A percentile compares a stretch with the other conserved stretches of the same genome.
phyloP scores from a whole-genome alignment of 345 rosid genomes.

The Ailanthus altissimus region DNA sequence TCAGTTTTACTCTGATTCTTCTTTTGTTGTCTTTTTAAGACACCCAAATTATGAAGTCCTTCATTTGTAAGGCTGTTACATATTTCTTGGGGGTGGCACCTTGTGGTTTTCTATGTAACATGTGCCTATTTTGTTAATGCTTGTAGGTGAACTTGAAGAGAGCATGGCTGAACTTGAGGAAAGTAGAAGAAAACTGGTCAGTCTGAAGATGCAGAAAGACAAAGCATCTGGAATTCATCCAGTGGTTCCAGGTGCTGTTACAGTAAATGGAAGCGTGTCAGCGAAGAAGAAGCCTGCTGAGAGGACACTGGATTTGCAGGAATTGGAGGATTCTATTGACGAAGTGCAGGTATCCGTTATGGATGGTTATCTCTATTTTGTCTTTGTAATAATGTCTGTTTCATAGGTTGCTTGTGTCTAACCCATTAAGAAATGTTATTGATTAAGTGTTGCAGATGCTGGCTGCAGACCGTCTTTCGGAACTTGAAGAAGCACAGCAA shows the following conservation, averaged over 20 bases:
- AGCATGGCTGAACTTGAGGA: conserved; percentile 83
- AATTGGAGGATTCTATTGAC: conserved; percentile 75
- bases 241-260: conserved; percentile 50
- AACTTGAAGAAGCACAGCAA: conserved; percentile 75
- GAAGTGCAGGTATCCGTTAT: conserved; percentile 62
- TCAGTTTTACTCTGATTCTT: not conserved
- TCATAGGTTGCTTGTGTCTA: conserved; percentile 7
- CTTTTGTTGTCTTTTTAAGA: not conserved
- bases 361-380: conserved; percentile 4
- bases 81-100: conserved; percentile 3
- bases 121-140: conserved; percentile 23
- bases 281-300: conserved; percentile 83
- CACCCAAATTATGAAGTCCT: not conserved
- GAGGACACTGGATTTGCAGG: conserved; percentile 60
- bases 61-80: not conserved
- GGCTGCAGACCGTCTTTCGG: conserved; percentile 78
- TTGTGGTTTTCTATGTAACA: conserved; percentile 24
- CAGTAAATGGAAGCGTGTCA: conserved; percentile 67
- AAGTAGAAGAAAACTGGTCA: conserved; percentile 81
- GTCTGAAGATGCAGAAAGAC: conserved; percentile 83
- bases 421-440: conserved; percentile 26
- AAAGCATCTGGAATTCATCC: conserved; percentile 56
- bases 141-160: conserved; percentile 88
- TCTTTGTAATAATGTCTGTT: not conserved
- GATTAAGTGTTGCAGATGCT: conserved; percentile 56